Evolutionary conservation across 495 filamentous ascomycete genomes (phyloP), one percentile per base, ranked within the genome.

Genomic region (Penicillium longicatenatum): DNA sequence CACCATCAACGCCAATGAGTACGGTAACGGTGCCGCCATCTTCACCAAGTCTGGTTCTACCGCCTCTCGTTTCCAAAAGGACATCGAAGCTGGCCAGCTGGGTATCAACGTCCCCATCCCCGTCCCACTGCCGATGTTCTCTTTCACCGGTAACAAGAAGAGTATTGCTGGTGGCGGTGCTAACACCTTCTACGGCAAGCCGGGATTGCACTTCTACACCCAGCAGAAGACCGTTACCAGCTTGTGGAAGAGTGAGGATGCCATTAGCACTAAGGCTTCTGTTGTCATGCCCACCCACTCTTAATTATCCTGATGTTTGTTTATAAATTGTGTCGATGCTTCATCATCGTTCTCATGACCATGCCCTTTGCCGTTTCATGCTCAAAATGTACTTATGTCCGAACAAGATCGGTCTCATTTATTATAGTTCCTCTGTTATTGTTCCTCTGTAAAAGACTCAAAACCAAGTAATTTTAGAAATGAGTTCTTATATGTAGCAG

Each of bases 61-160:
- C 6, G 86, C 86, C 47, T 77, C 77, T 11, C 71, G 74, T 22
- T 89, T 89, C 79, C 85, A 86, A 71, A 83, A 83, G 69, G 82
- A 88, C 46, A 76, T 82, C 52, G 81, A 84, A 57, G 82, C 80
- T 43, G 82, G 82, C 29, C 82, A 85, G 67, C 63, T 85, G 5
- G 82, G 82, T 19, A 76, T 85, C 62, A 84, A 84, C 59, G 79
- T 93, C 19, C 90, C 90, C 22, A 93, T 93, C 55, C 86, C 85
- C 3, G 93, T 96, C 5, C 93, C 94, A 16, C 79, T 95, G 39
- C 90, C 93, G 65, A 95, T 97, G 90, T 98, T 97, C 77, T 89
- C 85, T 51, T 98, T 98, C 77, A 98, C 94, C 19, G 94, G 94
- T 52, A 98, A 98, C 76, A 98, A 98, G 87, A 92, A 89, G 80